phyloP scores from a whole-genome alignment of 129 eudicot genomes.

The Deinandra increscens region DNA sequence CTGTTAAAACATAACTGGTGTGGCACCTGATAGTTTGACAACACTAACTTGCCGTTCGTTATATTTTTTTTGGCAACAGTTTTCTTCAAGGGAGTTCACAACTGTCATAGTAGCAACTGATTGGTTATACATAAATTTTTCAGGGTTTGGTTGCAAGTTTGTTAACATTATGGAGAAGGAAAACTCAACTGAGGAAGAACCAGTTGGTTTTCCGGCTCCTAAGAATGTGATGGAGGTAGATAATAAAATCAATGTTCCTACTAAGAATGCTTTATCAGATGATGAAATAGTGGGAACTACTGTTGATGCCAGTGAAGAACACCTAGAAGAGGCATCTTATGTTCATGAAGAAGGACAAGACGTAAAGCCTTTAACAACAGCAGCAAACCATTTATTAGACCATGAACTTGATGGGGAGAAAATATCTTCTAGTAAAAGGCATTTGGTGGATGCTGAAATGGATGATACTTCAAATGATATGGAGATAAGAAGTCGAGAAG shows the following conservation, averaged over 20 bases:
- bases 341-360: conserved; percentile 2
- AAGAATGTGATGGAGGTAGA: conserved; percentile 15
- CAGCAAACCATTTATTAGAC: not conserved
- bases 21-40: not conserved
- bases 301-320: not conserved
- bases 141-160: conserved; percentile 21
- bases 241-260: conserved; percentile 13
- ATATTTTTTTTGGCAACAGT: conserved; percentile 15
- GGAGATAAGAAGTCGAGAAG: conserved; percentile 23
- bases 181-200: conserved; percentile 26
- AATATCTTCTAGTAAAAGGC: conserved; percentile 14
- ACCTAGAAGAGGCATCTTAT: not conserved
- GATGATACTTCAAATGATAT: conserved; percentile 17
- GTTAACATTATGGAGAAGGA: conserved; percentile 36
- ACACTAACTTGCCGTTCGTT: not conserved
- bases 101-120: conserved; percentile 15
- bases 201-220: conserved; percentile 26
- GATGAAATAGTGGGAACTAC: conserved; percentile 17
- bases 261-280: conserved; percentile 9
- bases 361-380: conserved; percentile 8
- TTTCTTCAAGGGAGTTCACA: conserved; percentile 21
- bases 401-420: conserved; percentile 20
- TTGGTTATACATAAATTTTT: conserved; percentile 20
- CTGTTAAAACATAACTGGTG: not conserved
- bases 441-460: conserved; percentile 8